Evolutionary conservation across 768 basidiomycete genomes (phyloP).

Genomic region (Serendipita sp.): DNA sequence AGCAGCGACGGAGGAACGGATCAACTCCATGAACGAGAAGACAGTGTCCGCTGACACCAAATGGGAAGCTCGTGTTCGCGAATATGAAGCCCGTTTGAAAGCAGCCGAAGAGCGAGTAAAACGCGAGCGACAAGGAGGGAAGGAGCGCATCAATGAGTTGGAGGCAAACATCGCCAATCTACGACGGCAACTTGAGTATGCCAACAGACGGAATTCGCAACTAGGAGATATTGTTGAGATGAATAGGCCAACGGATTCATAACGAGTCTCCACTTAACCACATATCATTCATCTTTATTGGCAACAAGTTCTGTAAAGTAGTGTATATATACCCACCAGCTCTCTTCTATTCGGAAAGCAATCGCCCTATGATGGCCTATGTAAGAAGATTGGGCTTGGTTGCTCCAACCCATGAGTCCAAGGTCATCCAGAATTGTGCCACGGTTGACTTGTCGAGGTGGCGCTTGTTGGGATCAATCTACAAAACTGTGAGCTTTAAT

Average conservation of each 20-base stretch:
- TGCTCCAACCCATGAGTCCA: constrained; percentile 69
- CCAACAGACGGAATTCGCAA: constrained; percentile 47
- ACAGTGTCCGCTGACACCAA: constrained; percentile 60
- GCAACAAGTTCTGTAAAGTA: too few species aligned
- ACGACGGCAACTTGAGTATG: constrained; percentile 61
- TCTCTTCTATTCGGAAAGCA: background rate
- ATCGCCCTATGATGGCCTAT: background rate
- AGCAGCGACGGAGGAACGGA: constrained; percentile 66
- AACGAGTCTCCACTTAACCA: background rate
- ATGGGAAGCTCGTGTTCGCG: constrained; percentile 91
- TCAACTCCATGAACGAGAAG: constrained; percentile 58
- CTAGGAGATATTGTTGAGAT: constrained; percentile 22
- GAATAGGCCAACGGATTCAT: constrained; percentile 12
- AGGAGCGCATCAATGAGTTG: constrained; percentile 64
- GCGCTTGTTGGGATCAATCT: constrained; percentile 83
- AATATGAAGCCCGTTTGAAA: constrained; percentile 69
- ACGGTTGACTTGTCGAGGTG: constrained; percentile 92
- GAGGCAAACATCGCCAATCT: constrained; percentile 59
- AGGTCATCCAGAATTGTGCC: constrained; percentile 86
- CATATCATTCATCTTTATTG: too few species aligned
- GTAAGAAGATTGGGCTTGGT: constrained; percentile 43
- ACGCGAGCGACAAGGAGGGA: constrained; percentile 83
- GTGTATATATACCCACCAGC: background rate
- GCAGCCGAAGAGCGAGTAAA: constrained; percentile 85
- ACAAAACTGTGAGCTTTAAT: background rate